Conservation (phyloP, 345 rosid species). For the Clarkia xantiana region DNA sequence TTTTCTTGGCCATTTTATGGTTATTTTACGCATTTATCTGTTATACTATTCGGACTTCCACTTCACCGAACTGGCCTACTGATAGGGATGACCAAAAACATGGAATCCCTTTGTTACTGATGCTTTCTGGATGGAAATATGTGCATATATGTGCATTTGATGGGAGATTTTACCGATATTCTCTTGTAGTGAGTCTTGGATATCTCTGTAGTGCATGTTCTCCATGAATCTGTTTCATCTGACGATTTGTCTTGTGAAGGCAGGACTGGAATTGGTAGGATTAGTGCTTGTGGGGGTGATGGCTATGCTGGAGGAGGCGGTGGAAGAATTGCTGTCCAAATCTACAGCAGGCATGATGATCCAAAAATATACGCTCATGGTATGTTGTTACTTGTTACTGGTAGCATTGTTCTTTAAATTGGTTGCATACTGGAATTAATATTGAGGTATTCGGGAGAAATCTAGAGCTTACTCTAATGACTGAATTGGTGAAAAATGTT, state of each 20-base stretch:
- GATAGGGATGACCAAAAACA: no score
- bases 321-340: slow-evolving; percentile 85
- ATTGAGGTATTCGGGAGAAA: no score
- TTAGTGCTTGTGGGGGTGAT: slow-evolving; percentile 94
- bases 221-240: neutral
- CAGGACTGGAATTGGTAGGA: slow-evolving; percentile 92
- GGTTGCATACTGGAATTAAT: no score
- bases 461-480: no score
- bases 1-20: no score
- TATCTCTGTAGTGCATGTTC: neutral
- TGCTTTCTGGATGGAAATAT: no score
- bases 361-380: slow-evolving; percentile 87
- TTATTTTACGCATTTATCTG: no score
- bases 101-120: neutral
- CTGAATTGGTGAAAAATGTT: no score
- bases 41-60: no score
- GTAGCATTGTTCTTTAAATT: neutral
- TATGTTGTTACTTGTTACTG: slow-evolving; percentile 21
- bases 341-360: slow-evolving; percentile 93
- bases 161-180: neutral
- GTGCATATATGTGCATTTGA: no score
- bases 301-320: slow-evolving; percentile 99
- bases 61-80: no score
- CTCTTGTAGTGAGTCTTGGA: neutral
- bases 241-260: slow-evolving; percentile 23